Conservation (phyloP, 352 stramenopile species). For the Phytophthora litchii region DNA sequence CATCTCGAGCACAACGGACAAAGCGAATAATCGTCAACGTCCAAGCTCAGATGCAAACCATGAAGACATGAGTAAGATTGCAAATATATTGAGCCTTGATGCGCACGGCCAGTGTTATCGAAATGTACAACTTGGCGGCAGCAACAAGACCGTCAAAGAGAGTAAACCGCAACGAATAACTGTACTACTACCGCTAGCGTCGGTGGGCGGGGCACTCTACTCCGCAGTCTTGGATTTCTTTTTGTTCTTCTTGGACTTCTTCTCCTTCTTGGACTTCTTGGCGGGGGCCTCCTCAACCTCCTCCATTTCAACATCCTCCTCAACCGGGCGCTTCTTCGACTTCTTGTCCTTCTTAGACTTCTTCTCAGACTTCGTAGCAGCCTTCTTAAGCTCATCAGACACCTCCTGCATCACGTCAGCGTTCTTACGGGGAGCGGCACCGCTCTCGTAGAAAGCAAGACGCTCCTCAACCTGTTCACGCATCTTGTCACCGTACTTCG, state of each 20-base stretch:
- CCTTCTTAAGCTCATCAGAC: conserved; percentile 87
- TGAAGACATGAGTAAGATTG: conserved; percentile 27
- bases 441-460: conserved; percentile 99
- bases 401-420: conserved; percentile 99
- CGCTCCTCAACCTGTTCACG: conserved; percentile 99
- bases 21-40: neutral
- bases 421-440: conserved; percentile 97
- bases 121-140: conserved; percentile 35
- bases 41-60: neutral
- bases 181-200: conserved; percentile 52
- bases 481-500: conserved; percentile 98
- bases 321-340: conserved; percentile 81
- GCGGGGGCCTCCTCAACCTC: conserved; percentile 62
- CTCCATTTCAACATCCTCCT: conserved; percentile 61
- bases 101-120: conserved; percentile 36
- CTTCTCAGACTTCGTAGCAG: conserved; percentile 52
- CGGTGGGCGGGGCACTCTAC: conserved; percentile 46
- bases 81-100: conserved; percentile 42
- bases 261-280: conserved; percentile 88
- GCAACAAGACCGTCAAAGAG: conserved; percentile 26
- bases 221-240: conserved; percentile 83
- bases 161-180: conserved; percentile 42
- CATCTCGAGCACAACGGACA: conserved; percentile 23
- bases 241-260: conserved; percentile 75
- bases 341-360: conserved; percentile 79